A percentile compares a stretch with the other conserved stretches of the same genome.
phyloP scores from a whole-genome alignment of 169 alveolate genomes.

The Plasmodium inui region DNA sequence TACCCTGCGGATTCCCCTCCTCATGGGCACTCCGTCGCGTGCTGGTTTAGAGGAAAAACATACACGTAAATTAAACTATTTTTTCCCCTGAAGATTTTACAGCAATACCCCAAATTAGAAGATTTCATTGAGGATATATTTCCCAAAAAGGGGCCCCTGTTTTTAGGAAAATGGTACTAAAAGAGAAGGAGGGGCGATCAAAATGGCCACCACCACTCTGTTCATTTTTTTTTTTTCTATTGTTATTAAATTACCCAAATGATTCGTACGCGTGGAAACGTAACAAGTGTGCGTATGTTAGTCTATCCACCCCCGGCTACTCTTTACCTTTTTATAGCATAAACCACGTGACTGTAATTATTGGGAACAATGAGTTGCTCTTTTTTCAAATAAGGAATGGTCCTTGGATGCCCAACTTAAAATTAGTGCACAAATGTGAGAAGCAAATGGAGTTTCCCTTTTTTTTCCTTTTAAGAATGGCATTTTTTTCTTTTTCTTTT shows the following conservation, averaged over 20 bases:
- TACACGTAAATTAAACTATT: slow-evolving; percentile 6
- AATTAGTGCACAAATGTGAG: slow-evolving; percentile 94
- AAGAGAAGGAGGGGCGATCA: not conserved
- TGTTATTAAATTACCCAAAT: not conserved
- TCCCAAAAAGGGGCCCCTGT: slow-evolving; percentile 90
- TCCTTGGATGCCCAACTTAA: slow-evolving; percentile 95
- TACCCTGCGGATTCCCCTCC: not conserved
- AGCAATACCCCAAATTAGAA: slow-evolving; percentile 89
- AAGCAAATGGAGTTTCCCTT: not conserved
- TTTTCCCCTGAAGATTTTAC: slow-evolving; percentile 75
- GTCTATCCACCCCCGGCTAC: not conserved
- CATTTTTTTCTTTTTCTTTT: not conserved
- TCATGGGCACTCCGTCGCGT: not conserved
- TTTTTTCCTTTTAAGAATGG: not conserved
- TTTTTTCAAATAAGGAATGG: slow-evolving; percentile 93
- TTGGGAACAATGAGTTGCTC: slow-evolving; percentile 85
- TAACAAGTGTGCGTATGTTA: not conserved
- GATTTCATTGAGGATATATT: slow-evolving; percentile 90
- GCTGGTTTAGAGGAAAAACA: not conserved
- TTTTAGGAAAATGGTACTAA: slow-evolving; percentile 88
- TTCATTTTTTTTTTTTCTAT: not conserved
- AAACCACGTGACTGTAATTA: slow-evolving; percentile 86
- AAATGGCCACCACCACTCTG: not conserved
- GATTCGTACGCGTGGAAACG: not conserved
- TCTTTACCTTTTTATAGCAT: slow-evolving; percentile 77